Evolutionary conservation across 352 stramenopile species (phyloP).

Genomic region (Phytophthora melonis): DNA sequence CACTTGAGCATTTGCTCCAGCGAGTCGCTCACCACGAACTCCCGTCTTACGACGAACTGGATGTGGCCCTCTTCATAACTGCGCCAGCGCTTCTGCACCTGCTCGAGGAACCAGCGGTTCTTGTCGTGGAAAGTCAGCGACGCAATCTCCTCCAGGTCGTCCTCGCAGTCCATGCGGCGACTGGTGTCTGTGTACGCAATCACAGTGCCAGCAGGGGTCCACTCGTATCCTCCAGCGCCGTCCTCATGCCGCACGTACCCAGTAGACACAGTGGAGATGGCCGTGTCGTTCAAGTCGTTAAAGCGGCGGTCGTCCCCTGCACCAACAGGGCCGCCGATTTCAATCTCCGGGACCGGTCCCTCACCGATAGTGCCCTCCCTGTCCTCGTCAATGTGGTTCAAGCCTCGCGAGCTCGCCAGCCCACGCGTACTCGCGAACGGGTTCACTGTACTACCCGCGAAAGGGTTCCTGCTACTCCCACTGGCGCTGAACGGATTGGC

Average conservation of each 20-base stretch:
- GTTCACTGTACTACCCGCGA: constrained; percentile 23
- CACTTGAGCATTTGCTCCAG: constrained; percentile 91
- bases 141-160: constrained; percentile 88
- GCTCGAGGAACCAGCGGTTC: constrained; percentile 83
- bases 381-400: constrained; percentile 62
- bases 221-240: constrained; percentile 69
- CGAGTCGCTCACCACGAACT: constrained; percentile 85
- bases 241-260: constrained; percentile 83
- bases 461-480: constrained; percentile 23
- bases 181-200: constrained; percentile 49
- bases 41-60: constrained; percentile 82
- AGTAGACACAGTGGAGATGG: constrained; percentile 79
- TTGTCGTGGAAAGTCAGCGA: constrained; percentile 86
- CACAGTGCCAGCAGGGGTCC: constrained; percentile 67
- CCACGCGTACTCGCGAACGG: constrained; percentile 33
- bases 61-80: constrained; percentile 88
- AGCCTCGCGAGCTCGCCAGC: constrained; percentile 36
- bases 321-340: constrained; percentile 5
- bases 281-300: constrained; percentile 68
- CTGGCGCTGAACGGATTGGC: constrained; percentile 30
- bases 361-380: constrained; percentile 49
- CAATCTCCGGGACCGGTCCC: constrained; percentile 20
- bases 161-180: constrained; percentile 75
- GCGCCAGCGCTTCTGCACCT: constrained; percentile 80
- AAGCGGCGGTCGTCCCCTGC: constrained; percentile 42